Percentiles rank a stretch among this genome's conserved stretches.
Evolutionary conservation across 768 basidiomycete genomes (phyloP).

Genomic region (Suillus placidus): DNA sequence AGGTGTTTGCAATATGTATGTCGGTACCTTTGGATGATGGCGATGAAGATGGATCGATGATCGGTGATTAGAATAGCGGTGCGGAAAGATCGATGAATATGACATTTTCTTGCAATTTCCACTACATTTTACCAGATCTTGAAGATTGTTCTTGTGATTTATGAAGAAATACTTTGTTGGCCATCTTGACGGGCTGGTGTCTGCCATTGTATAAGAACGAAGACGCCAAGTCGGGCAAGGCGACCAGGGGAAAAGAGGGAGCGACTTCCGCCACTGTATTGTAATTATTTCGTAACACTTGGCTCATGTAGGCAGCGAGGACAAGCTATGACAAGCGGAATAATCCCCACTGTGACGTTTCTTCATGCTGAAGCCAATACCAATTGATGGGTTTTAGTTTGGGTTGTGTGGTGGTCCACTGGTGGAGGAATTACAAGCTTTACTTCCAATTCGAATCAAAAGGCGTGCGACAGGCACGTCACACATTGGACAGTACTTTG

Average conservation of each 20-base stretch:
- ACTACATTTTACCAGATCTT: not conserved
- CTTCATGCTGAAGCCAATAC: slow-evolving; percentile 16
- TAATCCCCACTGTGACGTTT: slow-evolving; percentile 14
- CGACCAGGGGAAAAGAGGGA: slow-evolving; percentile 1
- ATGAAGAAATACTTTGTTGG: not conserved
- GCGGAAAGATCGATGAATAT: slow-evolving; percentile 5
- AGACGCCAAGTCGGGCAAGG: slow-evolving; percentile 16
- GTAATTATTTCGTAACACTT: slow-evolving; percentile 38
- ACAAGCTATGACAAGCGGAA: slow-evolving; percentile 10
- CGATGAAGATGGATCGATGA: slow-evolving; percentile 15
- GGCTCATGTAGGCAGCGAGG: slow-evolving; percentile 25
- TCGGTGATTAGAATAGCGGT: slow-evolving; percentile 16
- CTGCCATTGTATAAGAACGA: slow-evolving; percentile 5
- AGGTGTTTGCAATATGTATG: not conserved
- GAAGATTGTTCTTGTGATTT: not conserved
- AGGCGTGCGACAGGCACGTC: slow-evolving; percentile 2
- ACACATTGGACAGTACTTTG: not conserved
- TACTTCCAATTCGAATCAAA: not conserved
- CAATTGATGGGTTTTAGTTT: slow-evolving; percentile 4
- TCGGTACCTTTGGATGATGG: not conserved
- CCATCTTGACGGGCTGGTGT: not conserved
- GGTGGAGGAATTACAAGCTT: not conserved
- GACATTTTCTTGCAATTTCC: slow-evolving; percentile 3
- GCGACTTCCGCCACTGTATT: slow-evolving; percentile 23
- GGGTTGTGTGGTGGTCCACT: slow-evolving; percentile 1